Base-by-base conservation (phyloP, 371 early-diverging fungal species). In the Apophysomyces trapeziformis region DNA sequence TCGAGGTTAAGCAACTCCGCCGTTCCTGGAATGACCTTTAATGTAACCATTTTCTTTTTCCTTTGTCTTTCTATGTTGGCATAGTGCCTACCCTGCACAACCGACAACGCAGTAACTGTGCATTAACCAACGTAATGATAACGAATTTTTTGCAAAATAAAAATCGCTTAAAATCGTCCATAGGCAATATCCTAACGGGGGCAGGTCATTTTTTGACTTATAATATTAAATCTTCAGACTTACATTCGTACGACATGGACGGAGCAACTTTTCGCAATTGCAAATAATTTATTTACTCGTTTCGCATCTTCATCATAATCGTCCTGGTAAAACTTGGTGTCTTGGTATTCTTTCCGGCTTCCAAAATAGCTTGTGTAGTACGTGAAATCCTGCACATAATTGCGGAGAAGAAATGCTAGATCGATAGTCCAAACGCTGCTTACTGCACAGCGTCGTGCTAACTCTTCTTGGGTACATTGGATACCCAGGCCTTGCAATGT, bases 401-500 rank as follows among this genome's bases (percentile, higher is more conserved):
- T 84, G 50, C 85, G 80, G 50, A 95, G 73, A 16, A 94, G 71
- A 68, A 89, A 91, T 1, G 90, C 94, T 57, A 95, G 78, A 74
- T 95, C 94, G 54, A 95, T 92, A 13, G 95, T 93, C 95, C 95
- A 95, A 0, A 93, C 80, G n/a, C 91, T 90, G 36, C 87, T 81
- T n/a, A 85, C 80, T 63, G 81, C 67, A 36, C 80, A 84, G 39
- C 82, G 77, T 44, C 71, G 61, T 7, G 74, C 62, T 56, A 86
- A 74, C 35, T 80, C 82, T 18, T 78, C 69, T 11, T 83, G 60
- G 18, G 63, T 85, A 63, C 75, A 74, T 2, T 73, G 73, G 58
- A 72, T 72, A 1, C 85, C 85, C 21, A 89, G 72, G 14, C 89
- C 90, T 41, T 85, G 70, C 58, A 92, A 76, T 4, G 90, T 78